These are phyloP conservation scores for Stemphylium vesicarium DNA, from an alignment of 2,329 filamentous ascomycete genomes.

Conservation along the genomic window DNA sequence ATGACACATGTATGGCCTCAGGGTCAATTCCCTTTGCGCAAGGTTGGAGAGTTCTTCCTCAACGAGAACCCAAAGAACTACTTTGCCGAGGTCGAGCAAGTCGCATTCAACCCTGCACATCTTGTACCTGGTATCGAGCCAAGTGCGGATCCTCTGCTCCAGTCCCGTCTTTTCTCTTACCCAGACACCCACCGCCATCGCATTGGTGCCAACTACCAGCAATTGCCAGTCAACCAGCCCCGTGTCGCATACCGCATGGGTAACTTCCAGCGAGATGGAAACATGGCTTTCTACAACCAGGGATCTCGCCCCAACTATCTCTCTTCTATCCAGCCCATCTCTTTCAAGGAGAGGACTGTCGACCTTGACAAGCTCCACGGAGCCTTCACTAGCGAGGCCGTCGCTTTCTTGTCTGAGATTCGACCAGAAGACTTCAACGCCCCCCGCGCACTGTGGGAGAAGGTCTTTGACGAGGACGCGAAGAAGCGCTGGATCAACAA, in stretches of 20 bases:
- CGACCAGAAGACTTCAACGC: constrained; percentile 62
- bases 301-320: constrained; percentile 65
- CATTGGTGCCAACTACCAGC: constrained; percentile 65
- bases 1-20: constrained; percentile 63
- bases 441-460: constrained; percentile 65
- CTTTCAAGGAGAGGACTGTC: constrained; percentile 55
- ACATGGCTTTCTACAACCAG: constrained; percentile 72
- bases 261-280: constrained; percentile 76
- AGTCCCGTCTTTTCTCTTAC: constrained; percentile 74
- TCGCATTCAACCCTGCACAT: constrained; percentile 72
- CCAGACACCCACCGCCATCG: constrained; percentile 68
- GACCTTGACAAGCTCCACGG: constrained; percentile 59
- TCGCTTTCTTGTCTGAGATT: constrained; percentile 60
- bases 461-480: constrained; percentile 65
- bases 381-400: constrained; percentile 57
- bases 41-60: constrained; percentile 60
- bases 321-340: constrained; percentile 59
- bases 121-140: constrained; percentile 71
- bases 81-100: constrained; percentile 72
- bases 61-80: constrained; percentile 66
- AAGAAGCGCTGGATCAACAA: constrained; percentile 66
- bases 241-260: constrained; percentile 63
- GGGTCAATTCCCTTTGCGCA: constrained; percentile 59
- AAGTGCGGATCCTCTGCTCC: constrained; percentile 72
- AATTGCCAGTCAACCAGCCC: constrained; percentile 61